Conservation (phyloP, 345 rosid genomes). For the Cardamine resedifolia region DNA sequence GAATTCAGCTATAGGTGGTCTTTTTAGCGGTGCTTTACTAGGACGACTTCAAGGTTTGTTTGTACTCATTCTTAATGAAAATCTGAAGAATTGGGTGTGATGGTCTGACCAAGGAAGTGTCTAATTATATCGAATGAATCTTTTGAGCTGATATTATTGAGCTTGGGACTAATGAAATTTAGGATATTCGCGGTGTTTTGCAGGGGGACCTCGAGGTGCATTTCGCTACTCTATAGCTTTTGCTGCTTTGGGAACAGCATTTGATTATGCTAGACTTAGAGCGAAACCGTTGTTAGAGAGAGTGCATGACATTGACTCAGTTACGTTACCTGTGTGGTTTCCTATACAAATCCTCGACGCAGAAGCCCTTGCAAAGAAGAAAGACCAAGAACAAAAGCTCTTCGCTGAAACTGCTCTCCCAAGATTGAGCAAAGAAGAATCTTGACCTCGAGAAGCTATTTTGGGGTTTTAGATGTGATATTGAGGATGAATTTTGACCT, state of each 20-base stretch:
- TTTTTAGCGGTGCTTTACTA: too few relatives aligned
- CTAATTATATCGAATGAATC: too few relatives aligned
- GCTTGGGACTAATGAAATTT: neutral
- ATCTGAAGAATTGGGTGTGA: neutral
- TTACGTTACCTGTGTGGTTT: constrained; percentile 76
- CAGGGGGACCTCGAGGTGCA: constrained; percentile 78
- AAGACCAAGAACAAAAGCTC: constrained; percentile 59
- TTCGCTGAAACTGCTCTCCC: constrained; percentile 42
- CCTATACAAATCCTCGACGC: constrained; percentile 82
- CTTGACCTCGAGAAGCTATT: constrained; percentile 35
- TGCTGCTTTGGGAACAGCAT: constrained; percentile 58
- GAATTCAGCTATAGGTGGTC: constrained; percentile 67
- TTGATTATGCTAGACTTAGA: constrained; percentile 53
- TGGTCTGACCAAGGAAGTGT: neutral
- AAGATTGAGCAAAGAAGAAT: constrained; percentile 68
- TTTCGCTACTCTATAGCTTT: constrained; percentile 59
- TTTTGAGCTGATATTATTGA: neutral
- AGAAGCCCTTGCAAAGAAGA: constrained; percentile 72
- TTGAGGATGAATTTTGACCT: neutral
- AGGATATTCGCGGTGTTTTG: constrained; percentile 16
- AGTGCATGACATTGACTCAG: constrained; percentile 36
- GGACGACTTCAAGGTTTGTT: too few relatives aligned
- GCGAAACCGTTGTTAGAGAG: constrained; percentile 45
- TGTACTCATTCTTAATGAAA: neutral
- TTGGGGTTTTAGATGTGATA: neutral